Evolutionary conservation across 768 basidiomycete genomes (phyloP), one percentile per base, ranked within the genome.

Genomic region (Rhodocollybia butyracea): DNA sequence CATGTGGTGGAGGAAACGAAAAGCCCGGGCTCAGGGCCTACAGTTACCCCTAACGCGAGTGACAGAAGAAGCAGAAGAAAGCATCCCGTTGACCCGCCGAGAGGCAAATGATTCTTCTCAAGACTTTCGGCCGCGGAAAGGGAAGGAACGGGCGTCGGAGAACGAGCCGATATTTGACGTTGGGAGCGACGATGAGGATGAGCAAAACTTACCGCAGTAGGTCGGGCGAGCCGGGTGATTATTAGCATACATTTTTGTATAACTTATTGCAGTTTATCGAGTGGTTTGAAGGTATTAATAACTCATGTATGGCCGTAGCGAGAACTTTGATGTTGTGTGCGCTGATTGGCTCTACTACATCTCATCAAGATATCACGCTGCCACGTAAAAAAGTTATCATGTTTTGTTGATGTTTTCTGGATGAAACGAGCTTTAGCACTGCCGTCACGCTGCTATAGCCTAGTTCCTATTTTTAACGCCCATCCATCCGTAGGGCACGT

Each of bases 1-100:
- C 70, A 74, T 96, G 54, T 98, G 89, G 85, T 91, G 83, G 71
- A 85, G 91, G 38, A 63, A 79, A 17, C 77, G 86, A 39, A 71
- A 74, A 34, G 56, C 63, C 54, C 70, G 79, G 56, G 71, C 42
- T 60, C 66, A 70, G 52, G 73, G 70, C 50, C 70, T 81, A 46
- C 75, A 73, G 50, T 66, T 76, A 38, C 70, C 76, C 12, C 57
- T 76, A 39, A 64, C 64, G 43, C 66, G 59, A n/a, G 59, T 32
- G 17, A 48, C 36, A 21, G 59, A 60, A 29, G 67, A 52, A 13
- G 57, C 70, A 36, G 86, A 91, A 66, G 94, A 95, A 70, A 77
- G 74, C 60, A 87, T 91, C 60, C 86, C 91, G 19, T 73, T 93
- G 27, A 83, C 77, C 42, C 53, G 51, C 6, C 26, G 41, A 24